phyloP scores from a whole-genome alignment of 129 eudicot genomes.

The Flaveria ramosissima region DNA sequence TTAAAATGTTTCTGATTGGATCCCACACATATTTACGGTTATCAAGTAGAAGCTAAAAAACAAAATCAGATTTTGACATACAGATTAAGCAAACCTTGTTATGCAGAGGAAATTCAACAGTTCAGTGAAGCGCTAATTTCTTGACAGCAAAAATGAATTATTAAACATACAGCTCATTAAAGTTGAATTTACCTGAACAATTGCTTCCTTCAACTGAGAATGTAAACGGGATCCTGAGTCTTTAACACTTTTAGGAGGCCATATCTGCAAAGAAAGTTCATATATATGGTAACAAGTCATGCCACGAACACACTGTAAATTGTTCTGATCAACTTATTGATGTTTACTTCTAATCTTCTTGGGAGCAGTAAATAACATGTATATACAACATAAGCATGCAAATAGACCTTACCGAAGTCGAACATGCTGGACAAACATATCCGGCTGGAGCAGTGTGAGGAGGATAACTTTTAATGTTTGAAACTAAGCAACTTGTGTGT shows the following conservation, averaged over 20 bases:
- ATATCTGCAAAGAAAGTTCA: conserved; percentile 59
- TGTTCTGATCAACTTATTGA: not conserved
- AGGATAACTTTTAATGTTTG: conserved; percentile 75
- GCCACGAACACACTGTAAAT: not conserved
- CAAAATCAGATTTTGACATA: conserved; percentile 5
- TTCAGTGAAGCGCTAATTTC: not conserved
- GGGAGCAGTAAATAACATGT: conserved; percentile 17
- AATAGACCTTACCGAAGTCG: conserved; percentile 68
- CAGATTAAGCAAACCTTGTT: not conserved
- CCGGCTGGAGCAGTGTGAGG: conserved; percentile 98
- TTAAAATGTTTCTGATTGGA: not conserved
- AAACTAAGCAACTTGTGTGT: conserved; percentile 85
- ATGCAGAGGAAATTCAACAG: not conserved
- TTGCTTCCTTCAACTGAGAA: conserved; percentile 79
- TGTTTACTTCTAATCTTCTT: not conserved
- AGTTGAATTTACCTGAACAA: conserved; percentile 56
- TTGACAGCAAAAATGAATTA: not conserved
- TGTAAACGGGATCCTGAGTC: conserved; percentile 93
- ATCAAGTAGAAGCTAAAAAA: conserved; percentile 13
- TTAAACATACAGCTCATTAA: not conserved
- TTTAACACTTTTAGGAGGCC: conserved; percentile 99
- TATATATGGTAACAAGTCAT: not conserved
- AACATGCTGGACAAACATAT: conserved; percentile 82
- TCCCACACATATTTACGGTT: not conserved
- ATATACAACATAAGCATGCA: conserved; percentile 7